Conservation (phyloP, 176 grass and related monocot species). For the Oryza officinalis region DNA sequence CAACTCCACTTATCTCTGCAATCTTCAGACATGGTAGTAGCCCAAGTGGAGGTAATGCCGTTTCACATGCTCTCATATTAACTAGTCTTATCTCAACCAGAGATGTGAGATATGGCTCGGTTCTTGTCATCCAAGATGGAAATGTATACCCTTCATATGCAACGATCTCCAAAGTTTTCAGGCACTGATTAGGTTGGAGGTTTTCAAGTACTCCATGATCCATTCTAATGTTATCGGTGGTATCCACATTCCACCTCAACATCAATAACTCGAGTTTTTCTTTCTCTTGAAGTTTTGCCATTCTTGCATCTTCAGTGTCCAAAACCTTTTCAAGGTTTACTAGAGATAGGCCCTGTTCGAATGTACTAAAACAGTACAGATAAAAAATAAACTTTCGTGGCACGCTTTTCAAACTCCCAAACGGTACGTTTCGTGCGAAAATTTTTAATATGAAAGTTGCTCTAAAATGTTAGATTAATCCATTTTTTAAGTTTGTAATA, state of each 20-base stretch:
- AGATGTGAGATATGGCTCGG: not conserved
- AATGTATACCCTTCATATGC: not conserved
- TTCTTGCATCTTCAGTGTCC: not conserved
- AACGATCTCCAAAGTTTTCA: not conserved
- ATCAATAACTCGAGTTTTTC: not conserved
- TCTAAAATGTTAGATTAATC: too few species aligned
- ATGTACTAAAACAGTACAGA: too few species aligned
- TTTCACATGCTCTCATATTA: not conserved
- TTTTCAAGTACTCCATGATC: not conserved
- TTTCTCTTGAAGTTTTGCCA: not conserved
- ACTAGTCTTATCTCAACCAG: not conserved
- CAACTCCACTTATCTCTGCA: conserved; percentile 1
- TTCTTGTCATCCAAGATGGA: not conserved
- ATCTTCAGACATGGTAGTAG: not conserved
- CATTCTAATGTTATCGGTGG: not conserved
- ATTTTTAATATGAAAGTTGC: too few species aligned
- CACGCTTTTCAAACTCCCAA: too few species aligned
- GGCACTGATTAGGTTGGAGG: not conserved
- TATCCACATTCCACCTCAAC: not conserved
- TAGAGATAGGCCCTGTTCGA: too few species aligned
- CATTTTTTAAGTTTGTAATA: too few species aligned
- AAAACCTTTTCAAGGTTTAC: not conserved
- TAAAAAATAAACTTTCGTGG: too few species aligned
- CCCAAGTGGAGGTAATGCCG: not conserved
- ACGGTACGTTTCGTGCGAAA: too few species aligned